phyloP scores from a whole-genome alignment of 2,329 filamentous ascomycete species.

The Pseudogymnoascus sp. region DNA sequence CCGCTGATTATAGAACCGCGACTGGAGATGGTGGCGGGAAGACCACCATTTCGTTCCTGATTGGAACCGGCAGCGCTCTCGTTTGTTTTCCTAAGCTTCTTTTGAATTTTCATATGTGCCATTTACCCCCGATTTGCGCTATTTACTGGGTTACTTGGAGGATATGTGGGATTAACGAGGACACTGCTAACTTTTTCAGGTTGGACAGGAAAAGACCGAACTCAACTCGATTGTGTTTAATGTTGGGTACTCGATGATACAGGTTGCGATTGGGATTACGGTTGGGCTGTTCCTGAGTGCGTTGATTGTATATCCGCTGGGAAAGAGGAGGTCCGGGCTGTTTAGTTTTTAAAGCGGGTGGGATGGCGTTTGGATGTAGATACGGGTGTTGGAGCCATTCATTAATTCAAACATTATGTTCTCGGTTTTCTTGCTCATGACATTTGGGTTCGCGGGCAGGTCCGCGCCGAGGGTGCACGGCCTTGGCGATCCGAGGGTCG shows the following conservation, averaged over 20 bases:
- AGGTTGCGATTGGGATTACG: slow-evolving; percentile 36
- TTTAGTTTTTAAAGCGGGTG: slow-evolving; percentile 30
- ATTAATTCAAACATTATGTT: not conserved
- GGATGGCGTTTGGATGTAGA: not conserved
- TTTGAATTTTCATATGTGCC: slow-evolving; percentile 11
- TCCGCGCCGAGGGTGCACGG: not conserved
- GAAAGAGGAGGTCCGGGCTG: slow-evolving; percentile 33
- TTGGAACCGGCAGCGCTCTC: slow-evolving; percentile 4
- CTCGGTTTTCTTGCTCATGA: not conserved
- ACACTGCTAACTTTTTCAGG: not conserved
- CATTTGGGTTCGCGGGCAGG: not conserved
- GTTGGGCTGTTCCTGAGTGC: slow-evolving; percentile 34
- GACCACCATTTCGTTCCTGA: not conserved
- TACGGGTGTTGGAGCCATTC: not conserved
- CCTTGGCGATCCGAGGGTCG: not conserved
- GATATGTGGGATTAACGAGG: not conserved
- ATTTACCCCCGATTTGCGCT: slow-evolving; percentile 10
- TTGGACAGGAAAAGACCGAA: slow-evolving; percentile 14
- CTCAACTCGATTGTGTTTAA: slow-evolving; percentile 33
- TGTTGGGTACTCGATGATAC: slow-evolving; percentile 34
- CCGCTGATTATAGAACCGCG: not conserved
- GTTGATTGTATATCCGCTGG: slow-evolving; percentile 34
- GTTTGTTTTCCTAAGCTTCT: slow-evolving; percentile 17
- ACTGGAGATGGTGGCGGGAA: not conserved
- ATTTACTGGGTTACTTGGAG: slow-evolving; percentile 14